Base-by-base conservation (phyloP, 495 filamentous ascomycete species). In the Apiosordaria backusii region DNA sequence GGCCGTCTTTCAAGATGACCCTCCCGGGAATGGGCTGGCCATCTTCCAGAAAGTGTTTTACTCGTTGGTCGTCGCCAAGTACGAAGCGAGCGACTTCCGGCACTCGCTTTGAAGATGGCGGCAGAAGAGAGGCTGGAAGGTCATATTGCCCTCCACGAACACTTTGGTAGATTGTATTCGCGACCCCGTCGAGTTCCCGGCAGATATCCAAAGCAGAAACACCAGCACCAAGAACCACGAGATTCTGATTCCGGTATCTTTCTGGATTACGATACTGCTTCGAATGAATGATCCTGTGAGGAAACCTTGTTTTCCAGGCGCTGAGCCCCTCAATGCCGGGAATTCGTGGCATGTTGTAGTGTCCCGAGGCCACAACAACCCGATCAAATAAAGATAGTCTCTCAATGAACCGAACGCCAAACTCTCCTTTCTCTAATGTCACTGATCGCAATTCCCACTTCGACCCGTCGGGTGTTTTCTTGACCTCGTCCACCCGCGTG, bases 121-220 rank as follows among this genome's bases (percentile, higher is more conserved):
- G 86, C 4, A 89, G 68, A 72, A 64, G 79, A 58, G 61, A 77
- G 1, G 76, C 76, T 5, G 83, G 76, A 4, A 85, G 75, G 74
- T 90, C 87, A 68, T 83, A 89, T 1, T 74, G 71, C 19, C 86
- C 86, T 60, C 82, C 82, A 25, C 87, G 78, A 1, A 82, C 84
- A 68, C 83, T 86, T 69, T 90, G 87, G 69, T 86, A 86, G n/a
- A 85, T 78, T 4, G 71, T 75, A 7, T 78, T 76, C 0, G 84
- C 84, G 0, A 85, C 68, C 0, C 79, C 73, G 4, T 79, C 79
- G 6, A 87, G 76, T 68, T 88, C 87, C 18, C 80, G 78, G 15
- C 85, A 83, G 27, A 89, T 87, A 63, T 90, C 87, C 3, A 81
- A 69, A 0, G 86, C 81, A 0, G 88, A 90, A 3, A 87, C 84